A percentile compares a stretch with the other conserved stretches of the same genome.
These are phyloP conservation scores for Pseudocercospora eumusae DNA, from an alignment of 2,329 filamentous ascomycete genomes.

Conservation along the genomic window DNA sequence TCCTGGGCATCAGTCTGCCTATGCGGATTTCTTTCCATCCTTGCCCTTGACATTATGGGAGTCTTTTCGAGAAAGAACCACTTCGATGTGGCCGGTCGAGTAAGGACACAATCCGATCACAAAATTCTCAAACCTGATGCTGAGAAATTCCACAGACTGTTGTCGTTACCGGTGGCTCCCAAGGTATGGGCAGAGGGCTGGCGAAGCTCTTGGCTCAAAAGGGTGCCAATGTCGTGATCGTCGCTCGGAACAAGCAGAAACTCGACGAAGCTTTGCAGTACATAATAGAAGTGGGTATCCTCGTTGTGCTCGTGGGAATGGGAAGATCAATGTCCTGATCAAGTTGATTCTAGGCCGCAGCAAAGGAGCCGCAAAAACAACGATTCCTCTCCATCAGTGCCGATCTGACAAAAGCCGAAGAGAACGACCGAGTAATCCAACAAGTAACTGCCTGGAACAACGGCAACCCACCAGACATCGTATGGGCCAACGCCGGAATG, in stretches of 20 bases:
- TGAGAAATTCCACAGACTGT: conserved; percentile 63
- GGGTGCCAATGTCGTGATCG: conserved; percentile 83
- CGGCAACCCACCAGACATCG: conserved; percentile 71
- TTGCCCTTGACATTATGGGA: conserved; percentile 62
- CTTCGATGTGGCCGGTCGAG: conserved; percentile 82
- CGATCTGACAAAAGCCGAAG: conserved; percentile 71
- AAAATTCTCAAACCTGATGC: no score
- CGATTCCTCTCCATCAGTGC: conserved; percentile 81
- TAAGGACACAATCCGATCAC: conserved; percentile 46
- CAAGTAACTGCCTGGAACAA: conserved; percentile 80
- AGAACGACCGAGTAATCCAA: conserved; percentile 68
- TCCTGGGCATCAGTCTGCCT: conserved; percentile 42
- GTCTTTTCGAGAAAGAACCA: conserved; percentile 68
- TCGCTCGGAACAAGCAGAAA: conserved; percentile 74
- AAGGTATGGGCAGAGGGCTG: conserved; percentile 82
- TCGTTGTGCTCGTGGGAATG: background rate
- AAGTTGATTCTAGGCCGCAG: conserved; percentile 59
- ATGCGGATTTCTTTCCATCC: conserved; percentile 40
- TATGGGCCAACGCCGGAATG: conserved; percentile 86
- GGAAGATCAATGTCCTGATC: conserved; percentile 10
- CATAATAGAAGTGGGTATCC: conserved; percentile 61
- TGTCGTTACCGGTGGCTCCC: conserved; percentile 85
- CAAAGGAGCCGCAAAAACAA: conserved; percentile 66
- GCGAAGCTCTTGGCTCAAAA: conserved; percentile 74
- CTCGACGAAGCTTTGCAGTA: conserved; percentile 69